Conservation (phyloP, 805 yeast species). For the Teunomyces pallodes region DNA sequence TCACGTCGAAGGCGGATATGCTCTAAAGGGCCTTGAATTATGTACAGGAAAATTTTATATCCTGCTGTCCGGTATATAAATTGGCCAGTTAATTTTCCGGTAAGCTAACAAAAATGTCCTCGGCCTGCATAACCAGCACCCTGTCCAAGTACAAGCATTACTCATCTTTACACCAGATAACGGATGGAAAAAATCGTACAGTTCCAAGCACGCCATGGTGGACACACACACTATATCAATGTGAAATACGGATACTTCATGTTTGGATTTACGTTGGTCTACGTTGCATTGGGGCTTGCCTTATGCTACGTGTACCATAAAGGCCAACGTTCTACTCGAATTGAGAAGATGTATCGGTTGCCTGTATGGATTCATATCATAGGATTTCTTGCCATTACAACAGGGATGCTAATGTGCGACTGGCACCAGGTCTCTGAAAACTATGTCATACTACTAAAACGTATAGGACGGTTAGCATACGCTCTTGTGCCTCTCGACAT, state of each 20-base stretch:
- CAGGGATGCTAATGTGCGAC: slow-evolving; percentile 31
- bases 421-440: slow-evolving; percentile 28
- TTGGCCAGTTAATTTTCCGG: too few relatives aligned
- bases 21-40: background rate
- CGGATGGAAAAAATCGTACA: background rate
- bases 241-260: slow-evolving; percentile 59
- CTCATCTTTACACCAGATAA: background rate
- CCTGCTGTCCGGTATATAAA: too few relatives aligned
- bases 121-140: background rate
- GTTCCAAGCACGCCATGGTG: slow-evolving; percentile 45
- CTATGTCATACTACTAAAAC: slow-evolving; percentile 43
- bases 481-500: slow-evolving; percentile 58
- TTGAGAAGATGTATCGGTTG: background rate
- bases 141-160: background rate
- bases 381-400: slow-evolving; percentile 31
- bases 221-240: slow-evolving; percentile 52
- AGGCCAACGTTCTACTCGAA: background rate
- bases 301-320: slow-evolving; percentile 30
- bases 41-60: background rate
- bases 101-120: background rate
- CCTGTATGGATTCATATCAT: slow-evolving; percentile 35
- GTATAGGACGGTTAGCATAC: slow-evolving; percentile 63
- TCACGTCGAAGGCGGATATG: background rate
- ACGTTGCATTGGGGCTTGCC: slow-evolving; percentile 33
- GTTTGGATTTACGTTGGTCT: slow-evolving; percentile 40